These are phyloP conservation scores for Boletus eberwhitei DNA, from an alignment of 768 basidiomycete genomes.

Conservation along the genomic window DNA sequence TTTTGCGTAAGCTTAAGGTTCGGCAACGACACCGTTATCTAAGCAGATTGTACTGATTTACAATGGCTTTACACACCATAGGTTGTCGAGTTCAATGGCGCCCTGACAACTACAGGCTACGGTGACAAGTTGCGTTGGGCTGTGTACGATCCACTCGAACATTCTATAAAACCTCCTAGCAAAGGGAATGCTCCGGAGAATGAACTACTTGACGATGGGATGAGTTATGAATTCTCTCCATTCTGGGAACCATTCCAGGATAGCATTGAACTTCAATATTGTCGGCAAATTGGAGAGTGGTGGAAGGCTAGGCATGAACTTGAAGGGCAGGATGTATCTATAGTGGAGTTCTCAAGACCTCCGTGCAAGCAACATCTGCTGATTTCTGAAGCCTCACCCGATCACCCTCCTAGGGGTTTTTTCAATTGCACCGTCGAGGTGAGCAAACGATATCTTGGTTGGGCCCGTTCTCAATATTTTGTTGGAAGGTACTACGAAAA, in stretches of 20 bases:
- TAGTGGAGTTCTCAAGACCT: conserved; percentile 8
- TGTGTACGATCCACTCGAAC: conserved; percentile 42
- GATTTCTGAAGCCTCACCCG: conserved; percentile 48
- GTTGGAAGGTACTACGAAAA: conserved; percentile 46
- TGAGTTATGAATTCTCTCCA: conserved; percentile 41
- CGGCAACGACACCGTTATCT: neutral
- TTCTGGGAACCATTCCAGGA: conserved; percentile 40
- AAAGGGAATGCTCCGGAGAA: conserved; percentile 36
- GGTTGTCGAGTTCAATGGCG: conserved; percentile 34
- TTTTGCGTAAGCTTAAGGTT: conserved; percentile 52
- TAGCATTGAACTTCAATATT: conserved; percentile 41
- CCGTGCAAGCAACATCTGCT: conserved; percentile 41
- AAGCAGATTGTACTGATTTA: neutral
- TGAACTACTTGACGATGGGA: conserved; percentile 30
- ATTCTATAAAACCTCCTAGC: conserved; percentile 38
- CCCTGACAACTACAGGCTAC: conserved; percentile 42
- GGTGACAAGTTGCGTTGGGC: conserved; percentile 51
- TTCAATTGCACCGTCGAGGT: conserved; percentile 68
- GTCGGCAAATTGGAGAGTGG: conserved; percentile 46
- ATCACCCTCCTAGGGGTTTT: conserved; percentile 44
- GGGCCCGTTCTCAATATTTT: neutral
- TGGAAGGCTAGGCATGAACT: conserved; percentile 37
- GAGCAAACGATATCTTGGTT: conserved; percentile 4
- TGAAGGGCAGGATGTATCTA: conserved; percentile 17
- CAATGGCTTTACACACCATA: conserved; percentile 12